A percentile compares a stretch with the other conserved stretches of the same genome.
Conservation (phyloP, 331 rosid genomes). For the Dryas integrifolia region DNA sequence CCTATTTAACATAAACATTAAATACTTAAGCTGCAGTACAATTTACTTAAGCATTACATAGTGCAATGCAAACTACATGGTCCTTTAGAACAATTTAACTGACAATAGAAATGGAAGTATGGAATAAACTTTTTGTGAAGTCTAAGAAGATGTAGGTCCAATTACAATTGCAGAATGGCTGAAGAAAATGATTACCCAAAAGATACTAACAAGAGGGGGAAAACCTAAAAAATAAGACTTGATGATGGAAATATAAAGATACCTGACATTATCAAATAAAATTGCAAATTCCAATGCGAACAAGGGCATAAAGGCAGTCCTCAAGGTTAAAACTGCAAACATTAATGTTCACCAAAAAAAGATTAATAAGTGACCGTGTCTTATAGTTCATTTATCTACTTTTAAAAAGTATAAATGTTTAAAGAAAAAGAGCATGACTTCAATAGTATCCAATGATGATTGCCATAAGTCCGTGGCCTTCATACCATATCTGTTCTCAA, state of each 20-base stretch:
- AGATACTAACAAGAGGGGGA: not conserved
- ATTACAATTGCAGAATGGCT: not conserved
- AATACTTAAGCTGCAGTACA: conserved; percentile 15
- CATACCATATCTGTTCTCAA: conserved; percentile 60
- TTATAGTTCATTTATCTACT: not conserved
- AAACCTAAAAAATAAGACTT: not conserved
- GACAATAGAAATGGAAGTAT: not conserved
- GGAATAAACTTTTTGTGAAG: not conserved
- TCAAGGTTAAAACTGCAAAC: conserved; percentile 70
- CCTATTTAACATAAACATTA: conserved; percentile 41
- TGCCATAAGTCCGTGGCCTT: conserved; percentile 19
- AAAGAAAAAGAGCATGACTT: not conserved
- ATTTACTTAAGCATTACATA: not conserved
- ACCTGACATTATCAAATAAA: conserved; percentile 91
- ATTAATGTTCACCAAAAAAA: conserved; percentile 25
- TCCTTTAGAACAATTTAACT: not conserved
- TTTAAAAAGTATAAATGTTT: not conserved
- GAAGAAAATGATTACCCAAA: not conserved
- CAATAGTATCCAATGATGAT: conserved; percentile 10
- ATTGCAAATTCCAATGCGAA: conserved; percentile 67
- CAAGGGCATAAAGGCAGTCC: conserved; percentile 80
- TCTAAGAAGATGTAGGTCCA: not conserved
- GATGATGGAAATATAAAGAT: conserved; percentile 5
- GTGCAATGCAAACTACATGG: conserved; percentile 12
- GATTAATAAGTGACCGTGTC: not conserved